Percentiles rank a stretch among this genome's conserved stretches.
These are phyloP conservation scores for Calonectria honghensis DNA, from an alignment of 2,329 filamentous ascomycete genomes.

Conservation along the genomic window DNA sequence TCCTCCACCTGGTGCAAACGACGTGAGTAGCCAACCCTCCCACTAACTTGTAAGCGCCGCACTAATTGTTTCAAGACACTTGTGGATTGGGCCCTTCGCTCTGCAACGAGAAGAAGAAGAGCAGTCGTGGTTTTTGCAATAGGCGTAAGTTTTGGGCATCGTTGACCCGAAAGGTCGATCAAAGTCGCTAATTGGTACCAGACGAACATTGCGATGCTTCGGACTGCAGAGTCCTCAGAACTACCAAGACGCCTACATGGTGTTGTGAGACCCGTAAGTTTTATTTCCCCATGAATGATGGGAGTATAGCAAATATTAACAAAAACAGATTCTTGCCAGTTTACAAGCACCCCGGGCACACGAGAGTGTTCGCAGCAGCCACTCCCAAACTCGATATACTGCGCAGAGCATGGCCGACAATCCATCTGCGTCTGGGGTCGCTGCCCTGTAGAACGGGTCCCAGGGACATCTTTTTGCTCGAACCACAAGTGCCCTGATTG, in stretches of 20 bases:
- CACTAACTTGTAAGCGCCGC: background rate
- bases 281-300: background rate
- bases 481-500: constrained; percentile 34
- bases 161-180: background rate
- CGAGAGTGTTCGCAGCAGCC: constrained; percentile 23
- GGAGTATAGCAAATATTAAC: background rate
- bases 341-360: background rate
- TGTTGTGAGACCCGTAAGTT: constrained; percentile 29
- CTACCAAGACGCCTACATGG: constrained; percentile 3
- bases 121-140: background rate
- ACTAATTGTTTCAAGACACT: constrained; percentile 2
- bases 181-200: background rate
- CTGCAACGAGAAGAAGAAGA: background rate
- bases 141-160: background rate
- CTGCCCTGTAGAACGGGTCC: constrained; percentile 13
- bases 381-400: constrained; percentile 13
- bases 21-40: constrained; percentile 3
- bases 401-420: constrained; percentile 12
- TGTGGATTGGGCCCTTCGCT: constrained; percentile 1
- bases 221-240: background rate
- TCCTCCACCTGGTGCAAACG: constrained; percentile 22
- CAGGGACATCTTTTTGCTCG: constrained; percentile 26
- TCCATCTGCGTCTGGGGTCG: constrained; percentile 12
- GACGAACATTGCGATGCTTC: constrained; percentile 16
- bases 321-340: constrained; percentile 20